Evolutionary conservation across 106 monocot species (phyloP), one percentile per base, ranked within the genome.

Genomic region (Acorus calamus): DNA sequence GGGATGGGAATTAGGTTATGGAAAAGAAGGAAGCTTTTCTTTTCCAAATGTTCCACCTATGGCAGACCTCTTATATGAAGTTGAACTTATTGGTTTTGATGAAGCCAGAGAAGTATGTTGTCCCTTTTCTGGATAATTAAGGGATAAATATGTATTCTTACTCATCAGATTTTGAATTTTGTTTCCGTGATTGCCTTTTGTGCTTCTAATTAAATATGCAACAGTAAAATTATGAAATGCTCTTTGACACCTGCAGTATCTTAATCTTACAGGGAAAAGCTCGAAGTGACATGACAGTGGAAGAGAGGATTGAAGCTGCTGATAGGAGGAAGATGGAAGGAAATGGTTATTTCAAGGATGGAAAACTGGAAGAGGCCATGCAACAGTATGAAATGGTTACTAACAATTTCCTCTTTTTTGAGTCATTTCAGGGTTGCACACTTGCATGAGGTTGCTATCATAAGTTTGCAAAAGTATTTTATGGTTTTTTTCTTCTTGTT

Each of bases 371-470:
- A 58, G 90, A 90, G 77, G 94, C 94, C 43, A 96, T 96, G 90
- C 94, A 96, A 74, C 94, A 96, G 71, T 96, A 96, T 87, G 94
- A 90, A 87, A 96, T 96, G 94, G 90, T 96, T 70, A 66, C 6
- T 28, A 44, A 4, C 7, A 28, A 28, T 28, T 28, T 28, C 28
- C 28, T 28, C 28, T 28, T 28, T 28, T 28, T 28, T 28, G 28
- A 1, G 28, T 28, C 28, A 28, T 28, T 28, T 28, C 28, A 28
- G 28, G 1, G 28, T 28, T 28, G 28, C 28, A 28, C 28, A 28
- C 28, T 28, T 28, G 28, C 28, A 28, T 28, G 28, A 28, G 28
- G 28, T 28, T 28, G 28, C 28, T 28, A 28, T 28, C 28, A 28
- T 28, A 28, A 28, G 28, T 28, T 28, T 28, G 28, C 28, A 28